These are phyloP conservation scores for Decorospora gaudefroyi DNA, from an alignment of 2,329 filamentous ascomycete genomes.

Conservation along the genomic window DNA sequence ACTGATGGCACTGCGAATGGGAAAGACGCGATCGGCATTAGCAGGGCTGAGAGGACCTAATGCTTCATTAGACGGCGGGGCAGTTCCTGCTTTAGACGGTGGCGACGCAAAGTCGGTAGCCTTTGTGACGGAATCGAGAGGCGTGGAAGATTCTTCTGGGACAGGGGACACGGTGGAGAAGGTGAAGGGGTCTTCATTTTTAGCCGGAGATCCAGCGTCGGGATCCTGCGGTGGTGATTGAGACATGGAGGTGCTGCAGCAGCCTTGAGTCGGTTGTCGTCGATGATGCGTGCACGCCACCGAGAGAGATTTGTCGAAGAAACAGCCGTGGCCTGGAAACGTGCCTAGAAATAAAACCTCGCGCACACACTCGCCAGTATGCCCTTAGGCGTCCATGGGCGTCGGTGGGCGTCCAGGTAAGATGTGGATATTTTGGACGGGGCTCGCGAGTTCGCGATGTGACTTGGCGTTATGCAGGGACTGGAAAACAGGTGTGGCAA, in stretches of 20 bases:
- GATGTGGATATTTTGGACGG: slow-evolving; percentile 3
- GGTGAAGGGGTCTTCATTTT: slow-evolving; percentile 8
- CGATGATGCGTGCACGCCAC: slow-evolving; percentile 5
- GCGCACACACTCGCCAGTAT: slow-evolving; percentile 14
- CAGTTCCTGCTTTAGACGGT: slow-evolving; percentile 15
- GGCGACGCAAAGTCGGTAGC: slow-evolving; percentile 8
- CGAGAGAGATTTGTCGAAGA: not conserved
- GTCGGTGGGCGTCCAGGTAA: slow-evolving; percentile 7
- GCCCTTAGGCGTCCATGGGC: slow-evolving; percentile 31
- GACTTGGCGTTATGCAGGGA: slow-evolving; percentile 33
- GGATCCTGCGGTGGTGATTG: slow-evolving; percentile 26
- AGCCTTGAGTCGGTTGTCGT: slow-evolving; percentile 3
- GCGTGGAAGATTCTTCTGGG: slow-evolving; percentile 16
- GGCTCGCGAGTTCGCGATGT: slow-evolving; percentile 5
- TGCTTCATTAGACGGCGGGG: slow-evolving; percentile 24
- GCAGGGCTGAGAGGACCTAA: slow-evolving; percentile 47
- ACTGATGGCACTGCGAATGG: slow-evolving; percentile 78
- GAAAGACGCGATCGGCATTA: slow-evolving; percentile 69
- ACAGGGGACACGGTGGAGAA: slow-evolving; percentile 22
- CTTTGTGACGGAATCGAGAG: slow-evolving; percentile 12
- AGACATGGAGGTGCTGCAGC: slow-evolving; percentile 30
- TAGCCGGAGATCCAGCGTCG: slow-evolving; percentile 14
- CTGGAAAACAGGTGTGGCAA: slow-evolving; percentile 20
- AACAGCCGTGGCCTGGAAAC: not conserved
- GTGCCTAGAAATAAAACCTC: slow-evolving; percentile 8